phyloP scores from a whole-genome alignment of 2,329 filamentous ascomycete species.

The Sclerotinia minor region DNA sequence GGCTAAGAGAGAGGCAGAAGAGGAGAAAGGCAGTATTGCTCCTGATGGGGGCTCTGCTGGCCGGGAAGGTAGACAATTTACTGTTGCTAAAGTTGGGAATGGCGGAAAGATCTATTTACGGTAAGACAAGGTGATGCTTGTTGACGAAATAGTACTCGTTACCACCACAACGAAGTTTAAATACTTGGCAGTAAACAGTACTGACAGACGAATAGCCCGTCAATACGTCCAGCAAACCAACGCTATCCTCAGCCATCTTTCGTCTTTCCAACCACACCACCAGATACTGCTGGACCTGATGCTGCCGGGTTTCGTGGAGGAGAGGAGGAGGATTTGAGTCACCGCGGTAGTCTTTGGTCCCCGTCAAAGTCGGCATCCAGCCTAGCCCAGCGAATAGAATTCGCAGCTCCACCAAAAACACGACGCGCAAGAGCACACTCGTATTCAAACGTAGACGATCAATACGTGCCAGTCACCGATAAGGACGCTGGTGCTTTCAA shows the following conservation, averaged over 20 bases:
- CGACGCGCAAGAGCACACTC: slow-evolving; percentile 66
- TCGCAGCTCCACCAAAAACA: slow-evolving; percentile 26
- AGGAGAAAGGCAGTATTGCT: slow-evolving; percentile 56
- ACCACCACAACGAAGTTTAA: slow-evolving; percentile 21
- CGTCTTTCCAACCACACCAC: slow-evolving; percentile 61
- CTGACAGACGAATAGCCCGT: slow-evolving; percentile 51
- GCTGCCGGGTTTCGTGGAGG: slow-evolving; percentile 43
- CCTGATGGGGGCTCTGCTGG: slow-evolving; percentile 61
- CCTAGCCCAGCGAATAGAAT: slow-evolving; percentile 44
- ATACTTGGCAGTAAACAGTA: slow-evolving; percentile 24
- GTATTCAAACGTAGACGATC: slow-evolving; percentile 74
- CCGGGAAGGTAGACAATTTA: slow-evolving; percentile 53
- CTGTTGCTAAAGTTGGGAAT: slow-evolving; percentile 78
- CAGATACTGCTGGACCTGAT: slow-evolving; percentile 59
- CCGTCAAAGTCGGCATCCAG: slow-evolving; percentile 39
- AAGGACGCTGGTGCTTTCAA: slow-evolving; percentile 70
- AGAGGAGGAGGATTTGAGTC: slow-evolving; percentile 33
- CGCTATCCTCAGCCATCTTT: slow-evolving; percentile 62
- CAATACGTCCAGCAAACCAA: slow-evolving; percentile 60
- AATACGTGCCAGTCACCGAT: slow-evolving; percentile 50
- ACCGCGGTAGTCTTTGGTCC: slow-evolving; percentile 40
- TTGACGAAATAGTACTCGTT: slow-evolving; percentile 23
- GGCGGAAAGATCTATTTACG: slow-evolving; percentile 81
- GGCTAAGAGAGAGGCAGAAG: slow-evolving; percentile 45
- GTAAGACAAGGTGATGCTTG: slow-evolving; percentile 50